Evolutionary conservation across 768 basidiomycete species (phyloP).

Genomic region (Calocera viscosa): DNA sequence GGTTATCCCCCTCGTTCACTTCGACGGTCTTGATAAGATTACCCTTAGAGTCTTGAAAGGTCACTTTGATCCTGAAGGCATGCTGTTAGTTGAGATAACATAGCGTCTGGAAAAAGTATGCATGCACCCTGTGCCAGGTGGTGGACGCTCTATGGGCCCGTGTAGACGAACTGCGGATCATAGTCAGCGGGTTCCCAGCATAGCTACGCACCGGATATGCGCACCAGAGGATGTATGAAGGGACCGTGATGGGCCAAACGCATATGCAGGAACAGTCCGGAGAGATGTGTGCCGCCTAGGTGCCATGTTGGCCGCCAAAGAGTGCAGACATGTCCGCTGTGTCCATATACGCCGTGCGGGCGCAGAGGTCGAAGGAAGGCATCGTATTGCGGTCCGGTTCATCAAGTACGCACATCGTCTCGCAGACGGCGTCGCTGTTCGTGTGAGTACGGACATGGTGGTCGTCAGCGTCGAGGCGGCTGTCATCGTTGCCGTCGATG

Average conservation of each 20-base stretch:
- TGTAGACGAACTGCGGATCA: slow-evolving; percentile 26
- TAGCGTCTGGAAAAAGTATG: slow-evolving; percentile 3
- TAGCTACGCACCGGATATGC: background rate
- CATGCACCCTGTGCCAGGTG: slow-evolving; percentile 52
- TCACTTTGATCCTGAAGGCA: slow-evolving; percentile 59
- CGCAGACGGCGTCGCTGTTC: background rate
- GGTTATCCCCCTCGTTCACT: slow-evolving; percentile 86
- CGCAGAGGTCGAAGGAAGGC: background rate
- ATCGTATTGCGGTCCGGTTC: background rate
- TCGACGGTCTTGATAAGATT: slow-evolving; percentile 74
- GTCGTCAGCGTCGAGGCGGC: background rate
- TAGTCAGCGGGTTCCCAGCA: background rate
- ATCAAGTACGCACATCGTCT: background rate
- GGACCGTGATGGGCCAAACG: background rate
- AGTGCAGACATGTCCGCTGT: too few relatives aligned
- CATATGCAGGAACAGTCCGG: background rate
- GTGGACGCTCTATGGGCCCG: slow-evolving; percentile 46
- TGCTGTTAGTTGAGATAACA: too few relatives aligned
- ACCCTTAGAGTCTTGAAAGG: slow-evolving; percentile 84
- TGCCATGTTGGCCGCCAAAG: too few relatives aligned
- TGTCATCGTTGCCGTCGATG: background rate
- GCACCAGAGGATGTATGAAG: background rate
- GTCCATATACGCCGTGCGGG: background rate
- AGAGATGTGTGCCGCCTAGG: background rate
- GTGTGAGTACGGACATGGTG: background rate